Evolutionary conservation across 768 basidiomycete genomes (phyloP).

Genomic region (Pleurotus salmoneostramineus): DNA sequence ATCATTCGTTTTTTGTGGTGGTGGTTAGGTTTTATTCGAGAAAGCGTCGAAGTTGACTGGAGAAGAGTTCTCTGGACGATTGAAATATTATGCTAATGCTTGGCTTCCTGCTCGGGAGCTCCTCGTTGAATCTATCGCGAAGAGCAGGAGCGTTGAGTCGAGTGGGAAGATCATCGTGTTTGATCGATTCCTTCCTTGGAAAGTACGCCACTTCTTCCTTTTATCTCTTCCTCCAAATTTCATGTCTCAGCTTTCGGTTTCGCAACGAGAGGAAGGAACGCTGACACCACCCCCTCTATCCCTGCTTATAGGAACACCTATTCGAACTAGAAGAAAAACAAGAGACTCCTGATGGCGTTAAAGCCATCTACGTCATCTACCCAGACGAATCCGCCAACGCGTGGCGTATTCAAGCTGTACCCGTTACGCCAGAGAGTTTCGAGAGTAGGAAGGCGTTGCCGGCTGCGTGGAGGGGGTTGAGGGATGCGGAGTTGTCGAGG

Average conservation of each 20-base stretch:
- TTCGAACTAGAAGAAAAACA: conserved; percentile 77
- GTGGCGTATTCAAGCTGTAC: conserved; percentile 95
- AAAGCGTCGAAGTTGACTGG: conserved; percentile 83
- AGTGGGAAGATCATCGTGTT: conserved; percentile 79
- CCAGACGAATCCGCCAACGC: conserved; percentile 71
- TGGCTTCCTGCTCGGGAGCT: conserved; percentile 92
- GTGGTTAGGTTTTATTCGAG: conserved; percentile 74
- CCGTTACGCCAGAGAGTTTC: conserved; percentile 78
- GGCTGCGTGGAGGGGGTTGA: conserved; percentile 87
- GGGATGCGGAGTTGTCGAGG: conserved; percentile 78
- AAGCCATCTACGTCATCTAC: conserved; percentile 85
- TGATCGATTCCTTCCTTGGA: conserved; percentile 82
- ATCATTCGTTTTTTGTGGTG: no score
- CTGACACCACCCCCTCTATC: no score
- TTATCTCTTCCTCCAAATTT: no score
- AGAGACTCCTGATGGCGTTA: conserved; percentile 33
- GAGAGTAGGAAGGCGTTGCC: conserved; percentile 90
- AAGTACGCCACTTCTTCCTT: conserved; percentile 42
- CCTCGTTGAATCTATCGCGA: conserved; percentile 54
- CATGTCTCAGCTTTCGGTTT: no score
- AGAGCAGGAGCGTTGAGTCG: conserved; percentile 60
- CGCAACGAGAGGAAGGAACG: not conserved
- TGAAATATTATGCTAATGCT: conserved; percentile 81
- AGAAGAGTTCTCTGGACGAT: conserved; percentile 72
- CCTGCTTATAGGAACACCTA: conserved; percentile 71